Conservation (phyloP, 164 flowering plant genomes). For the Brasenia schreberi region DNA sequence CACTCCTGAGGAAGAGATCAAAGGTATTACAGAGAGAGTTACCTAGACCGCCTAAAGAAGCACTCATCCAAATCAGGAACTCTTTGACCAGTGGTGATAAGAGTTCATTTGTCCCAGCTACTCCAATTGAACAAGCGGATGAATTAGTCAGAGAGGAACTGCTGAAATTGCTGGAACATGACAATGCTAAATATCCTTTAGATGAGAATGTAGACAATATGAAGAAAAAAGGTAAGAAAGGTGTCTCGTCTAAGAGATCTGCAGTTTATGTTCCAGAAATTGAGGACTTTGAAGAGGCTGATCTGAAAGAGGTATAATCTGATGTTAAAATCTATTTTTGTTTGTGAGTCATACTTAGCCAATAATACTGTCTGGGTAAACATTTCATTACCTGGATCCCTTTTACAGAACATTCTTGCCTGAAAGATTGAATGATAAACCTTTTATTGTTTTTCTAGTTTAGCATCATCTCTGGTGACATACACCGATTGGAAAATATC, state of each 20-base stretch:
- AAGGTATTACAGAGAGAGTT: constrained; percentile 97
- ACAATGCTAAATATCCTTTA: constrained; percentile 90
- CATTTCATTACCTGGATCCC: not conserved
- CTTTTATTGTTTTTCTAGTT: not conserved
- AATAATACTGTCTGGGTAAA: no score
- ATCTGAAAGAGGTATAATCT: constrained; percentile 52
- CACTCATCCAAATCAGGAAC: constrained; percentile 67
- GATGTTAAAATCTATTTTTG: no score
- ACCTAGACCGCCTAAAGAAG: constrained; percentile 84
- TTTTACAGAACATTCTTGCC: not conserved
- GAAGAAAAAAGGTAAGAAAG: constrained; percentile 73
- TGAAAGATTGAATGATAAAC: no score
- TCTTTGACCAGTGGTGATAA: constrained; percentile 67
- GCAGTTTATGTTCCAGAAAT: constrained; percentile 40
- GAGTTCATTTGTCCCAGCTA: constrained; percentile 94
- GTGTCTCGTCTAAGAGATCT: constrained; percentile 37
- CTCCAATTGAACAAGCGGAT: constrained; percentile 85
- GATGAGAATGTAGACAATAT: constrained; percentile 55
- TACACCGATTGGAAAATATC: no score
- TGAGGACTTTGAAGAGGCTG: constrained; percentile 71
- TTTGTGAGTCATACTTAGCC: no score
- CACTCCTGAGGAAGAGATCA: constrained; percentile 85
- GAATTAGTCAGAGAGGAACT: constrained; percentile 86
- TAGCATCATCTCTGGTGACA: not conserved
- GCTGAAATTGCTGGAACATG: constrained; percentile 70